These are phyloP conservation scores for Pleurotus citrinopileatus DNA, from an alignment of 768 basidiomycete genomes.

Conservation along the genomic window DNA sequence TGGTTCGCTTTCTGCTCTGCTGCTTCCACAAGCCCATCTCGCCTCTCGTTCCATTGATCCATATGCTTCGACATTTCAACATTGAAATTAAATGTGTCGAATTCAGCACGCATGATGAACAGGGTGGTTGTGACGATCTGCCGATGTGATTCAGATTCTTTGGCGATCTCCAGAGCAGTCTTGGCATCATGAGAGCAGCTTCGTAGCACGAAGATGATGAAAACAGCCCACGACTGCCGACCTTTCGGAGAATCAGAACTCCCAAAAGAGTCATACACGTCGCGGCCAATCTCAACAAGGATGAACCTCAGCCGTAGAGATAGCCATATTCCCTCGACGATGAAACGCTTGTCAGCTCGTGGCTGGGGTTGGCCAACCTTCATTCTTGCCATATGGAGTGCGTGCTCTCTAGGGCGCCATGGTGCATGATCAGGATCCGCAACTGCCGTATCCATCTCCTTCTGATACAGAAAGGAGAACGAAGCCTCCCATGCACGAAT, in stretches of 20 bases:
- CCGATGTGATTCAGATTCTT: slow-evolving; percentile 47
- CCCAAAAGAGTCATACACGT: slow-evolving; percentile 36
- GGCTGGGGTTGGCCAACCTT: slow-evolving; percentile 58
- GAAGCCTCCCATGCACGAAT: slow-evolving; percentile 60
- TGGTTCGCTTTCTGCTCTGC: slow-evolving; percentile 13
- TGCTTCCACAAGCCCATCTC: slow-evolving; percentile 20
- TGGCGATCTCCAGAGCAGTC: slow-evolving; percentile 44
- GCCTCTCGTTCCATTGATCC: slow-evolving; percentile 18
- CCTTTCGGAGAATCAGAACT: slow-evolving; percentile 25
- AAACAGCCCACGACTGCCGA: slow-evolving; percentile 42
- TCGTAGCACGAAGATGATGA: slow-evolving; percentile 40
- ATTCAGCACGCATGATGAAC: slow-evolving; percentile 38
- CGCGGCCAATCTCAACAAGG: slow-evolving; percentile 40
- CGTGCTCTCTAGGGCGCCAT: slow-evolving; percentile 40
- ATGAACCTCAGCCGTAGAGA: slow-evolving; percentile 52
- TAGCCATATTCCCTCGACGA: slow-evolving; percentile 58
- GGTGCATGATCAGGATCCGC: slow-evolving; percentile 33
- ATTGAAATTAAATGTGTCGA: slow-evolving; percentile 52
- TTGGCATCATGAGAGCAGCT: slow-evolving; percentile 45
- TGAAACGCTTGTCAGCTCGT: slow-evolving; percentile 54
- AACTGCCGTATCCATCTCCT: slow-evolving; percentile 36
- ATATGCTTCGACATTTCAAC: slow-evolving; percentile 30
- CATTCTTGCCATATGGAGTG: slow-evolving; percentile 48
- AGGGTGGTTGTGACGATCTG: slow-evolving; percentile 46
- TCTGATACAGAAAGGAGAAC: slow-evolving; percentile 46